Evolutionary conservation across 2,329 filamentous ascomycete genomes (phyloP).

Genomic region (Myriosclerotinia curreyana): DNA sequence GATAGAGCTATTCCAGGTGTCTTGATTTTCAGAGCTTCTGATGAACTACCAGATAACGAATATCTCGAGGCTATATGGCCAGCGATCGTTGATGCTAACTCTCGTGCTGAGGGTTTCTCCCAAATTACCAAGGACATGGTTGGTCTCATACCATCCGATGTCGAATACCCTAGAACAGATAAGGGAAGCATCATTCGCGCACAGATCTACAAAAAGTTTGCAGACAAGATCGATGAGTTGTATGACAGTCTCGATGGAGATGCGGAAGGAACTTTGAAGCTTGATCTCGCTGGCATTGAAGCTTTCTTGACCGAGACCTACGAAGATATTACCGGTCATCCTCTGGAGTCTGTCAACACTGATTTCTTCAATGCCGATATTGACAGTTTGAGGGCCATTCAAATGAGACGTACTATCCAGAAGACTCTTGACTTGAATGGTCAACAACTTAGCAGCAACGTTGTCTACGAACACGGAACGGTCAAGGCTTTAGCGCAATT

Average conservation of each 20-base stretch:
- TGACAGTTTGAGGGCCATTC: constrained; percentile 58
- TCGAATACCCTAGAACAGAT: constrained; percentile 49
- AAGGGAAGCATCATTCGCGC: constrained; percentile 54
- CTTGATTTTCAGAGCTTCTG: constrained; percentile 49
- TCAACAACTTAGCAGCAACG: constrained; percentile 50
- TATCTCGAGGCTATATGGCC: constrained; percentile 51
- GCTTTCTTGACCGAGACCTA: constrained; percentile 32
- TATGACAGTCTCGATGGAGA: constrained; percentile 40
- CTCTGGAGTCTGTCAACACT: constrained; percentile 40
- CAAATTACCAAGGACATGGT: constrained; percentile 54
- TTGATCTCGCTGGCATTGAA: constrained; percentile 38
- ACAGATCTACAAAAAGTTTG: constrained; percentile 48
- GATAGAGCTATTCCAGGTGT: constrained; percentile 52
- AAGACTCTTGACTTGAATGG: constrained; percentile 50
- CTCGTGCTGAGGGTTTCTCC: constrained; percentile 50
- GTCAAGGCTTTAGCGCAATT: constrained; percentile 46
- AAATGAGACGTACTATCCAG: constrained; percentile 52
- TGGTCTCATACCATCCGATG: constrained; percentile 45
- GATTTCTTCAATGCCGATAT: constrained; percentile 59
- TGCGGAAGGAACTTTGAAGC: constrained; percentile 26
- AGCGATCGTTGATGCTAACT: constrained; percentile 51
- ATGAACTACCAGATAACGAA: constrained; percentile 44
- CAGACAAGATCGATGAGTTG: constrained; percentile 44
- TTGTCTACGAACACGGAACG: constrained; percentile 57
- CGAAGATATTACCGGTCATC: constrained; percentile 23